Evolutionary conservation across 768 basidiomycete genomes (phyloP), one percentile per base, ranked within the genome.

Genomic region (Suillus cothurnatus): DNA sequence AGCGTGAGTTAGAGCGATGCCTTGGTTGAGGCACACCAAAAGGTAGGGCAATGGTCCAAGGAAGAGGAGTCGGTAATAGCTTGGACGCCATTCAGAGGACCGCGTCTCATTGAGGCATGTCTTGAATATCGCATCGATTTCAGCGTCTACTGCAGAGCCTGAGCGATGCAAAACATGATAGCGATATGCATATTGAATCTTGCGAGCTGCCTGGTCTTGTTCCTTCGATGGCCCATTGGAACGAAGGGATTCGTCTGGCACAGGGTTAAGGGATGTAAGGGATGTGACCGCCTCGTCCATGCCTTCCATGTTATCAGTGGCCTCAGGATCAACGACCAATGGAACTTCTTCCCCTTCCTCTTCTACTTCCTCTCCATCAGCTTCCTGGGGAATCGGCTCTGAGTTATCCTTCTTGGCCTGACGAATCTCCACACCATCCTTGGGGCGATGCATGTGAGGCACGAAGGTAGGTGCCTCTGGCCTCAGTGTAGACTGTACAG

Each of bases 11-110:
- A 72, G 32, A 2, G 69, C 36, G 12, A 77, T 69, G 21, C 61
- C 73, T 65, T 28, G 73, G 50, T 83, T 78, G 34, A 85, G 73
- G 66, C 79, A 82, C 2, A 80, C 67, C 2, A 83, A 69, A 38
- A 84, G 67, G 60, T 77, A 79, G 1, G 83, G 80, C 7, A 85
- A 72, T n/a, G 73, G 73, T 61, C 74, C 73, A 6, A 74, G 70
- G 68, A 80, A 83, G 15, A 81, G 71, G 0, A 71, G 65, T 15
- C 76, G 77, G 64, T 86, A 84, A 15, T 62, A 66, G 3, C 66
- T 67, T 36, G 63, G 65, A 34, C 63, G 36, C 81, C 81, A 79
- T 4, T 62, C 55, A 28, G 75, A 72, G 15, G 61, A 67, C 43
- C 63, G 68, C 31, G 74, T 73, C 31, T 71, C 69, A 41, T 69